phyloP scores from a whole-genome alignment of 2,329 filamentous ascomycete genomes.

The Sphaceloma murrayae region DNA sequence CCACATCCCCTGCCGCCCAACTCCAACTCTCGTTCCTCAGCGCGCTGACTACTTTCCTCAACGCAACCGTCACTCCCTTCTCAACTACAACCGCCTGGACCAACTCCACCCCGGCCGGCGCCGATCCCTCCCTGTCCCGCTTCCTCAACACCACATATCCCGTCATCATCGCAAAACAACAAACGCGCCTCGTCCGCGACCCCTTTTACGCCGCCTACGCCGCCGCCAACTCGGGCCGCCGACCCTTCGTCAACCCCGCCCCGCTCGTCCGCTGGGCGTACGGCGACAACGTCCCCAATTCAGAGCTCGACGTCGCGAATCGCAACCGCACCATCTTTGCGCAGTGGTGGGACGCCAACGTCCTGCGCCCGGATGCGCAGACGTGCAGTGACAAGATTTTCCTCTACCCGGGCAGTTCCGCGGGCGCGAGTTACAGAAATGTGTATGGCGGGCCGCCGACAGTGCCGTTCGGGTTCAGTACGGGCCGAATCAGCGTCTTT shows the following conservation, averaged over 20 bases:
- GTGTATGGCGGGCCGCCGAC: slow-evolving; percentile 35
- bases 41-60: slow-evolving; percentile 37
- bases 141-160: slow-evolving; percentile 40
- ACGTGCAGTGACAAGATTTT: slow-evolving; percentile 44
- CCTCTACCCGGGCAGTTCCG: slow-evolving; percentile 39
- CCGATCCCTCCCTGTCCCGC: slow-evolving; percentile 27
- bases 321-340: slow-evolving; percentile 43
- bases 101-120: slow-evolving; percentile 26
- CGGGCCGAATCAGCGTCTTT: slow-evolving; percentile 40
- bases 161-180: slow-evolving; percentile 40
- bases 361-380: slow-evolving; percentile 34
- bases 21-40: slow-evolving; percentile 36
- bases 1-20: slow-evolving; percentile 30
- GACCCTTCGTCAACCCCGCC: slow-evolving; percentile 42
- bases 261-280: slow-evolving; percentile 42
- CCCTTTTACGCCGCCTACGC: slow-evolving; percentile 45
- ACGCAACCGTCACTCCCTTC: slow-evolving; percentile 30
- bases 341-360: slow-evolving; percentile 39
- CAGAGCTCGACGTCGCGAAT: slow-evolving; percentile 35
- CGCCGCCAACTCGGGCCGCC: slow-evolving; percentile 36
- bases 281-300: slow-evolving; percentile 34
- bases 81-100: slow-evolving; percentile 32
- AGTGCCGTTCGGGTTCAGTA: slow-evolving; percentile 40
- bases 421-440: slow-evolving; percentile 37
- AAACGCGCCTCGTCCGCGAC: slow-evolving; percentile 37